These are phyloP conservation scores for Penicillium sp. DNA, from an alignment of 2,329 filamentous ascomycete genomes.

Conservation along the genomic window DNA sequence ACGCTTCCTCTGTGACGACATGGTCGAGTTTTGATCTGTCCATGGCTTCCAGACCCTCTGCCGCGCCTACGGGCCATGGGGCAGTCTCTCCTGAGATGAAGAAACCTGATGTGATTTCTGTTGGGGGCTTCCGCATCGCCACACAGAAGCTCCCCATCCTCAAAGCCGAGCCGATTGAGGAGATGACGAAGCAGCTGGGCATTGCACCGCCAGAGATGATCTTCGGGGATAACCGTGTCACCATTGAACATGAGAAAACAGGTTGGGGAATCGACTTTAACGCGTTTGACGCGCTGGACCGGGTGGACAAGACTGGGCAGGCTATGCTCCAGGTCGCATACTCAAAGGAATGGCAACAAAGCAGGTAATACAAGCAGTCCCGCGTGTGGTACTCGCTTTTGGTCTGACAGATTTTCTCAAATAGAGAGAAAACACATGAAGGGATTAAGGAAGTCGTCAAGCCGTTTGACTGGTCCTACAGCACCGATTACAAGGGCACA, in stretches of 20 bases:
- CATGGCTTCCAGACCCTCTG: slow-evolving; percentile 27
- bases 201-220: slow-evolving; percentile 99
- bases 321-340: slow-evolving; percentile 94
- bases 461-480: slow-evolving; percentile 98
- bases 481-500: slow-evolving; percentile 82
- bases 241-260: slow-evolving; percentile 73
- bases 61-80: slow-evolving; percentile 54
- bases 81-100: slow-evolving; percentile 57
- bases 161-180: slow-evolving; percentile 87
- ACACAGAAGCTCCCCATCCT: slow-evolving; percentile 94
- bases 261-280: slow-evolving; percentile 83
- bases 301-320: slow-evolving; percentile 90
- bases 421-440: slow-evolving; percentile 76
- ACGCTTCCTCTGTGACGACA: slow-evolving; percentile 19
- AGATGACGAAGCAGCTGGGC: slow-evolving; percentile 75
- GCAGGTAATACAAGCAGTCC: slow-evolving; percentile 54
- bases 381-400: neutral
- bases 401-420: slow-evolving; percentile 46
- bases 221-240: slow-evolving; percentile 90
- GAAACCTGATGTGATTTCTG: slow-evolving; percentile 63
- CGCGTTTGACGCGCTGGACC: slow-evolving; percentile 84
- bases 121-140: slow-evolving; percentile 74
- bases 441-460: slow-evolving; percentile 93
- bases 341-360: slow-evolving; percentile 83
- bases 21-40: slow-evolving; percentile 16